Conservation (phyloP, 352 stramenopile genomes). For the Blastocystis sp. region DNA sequence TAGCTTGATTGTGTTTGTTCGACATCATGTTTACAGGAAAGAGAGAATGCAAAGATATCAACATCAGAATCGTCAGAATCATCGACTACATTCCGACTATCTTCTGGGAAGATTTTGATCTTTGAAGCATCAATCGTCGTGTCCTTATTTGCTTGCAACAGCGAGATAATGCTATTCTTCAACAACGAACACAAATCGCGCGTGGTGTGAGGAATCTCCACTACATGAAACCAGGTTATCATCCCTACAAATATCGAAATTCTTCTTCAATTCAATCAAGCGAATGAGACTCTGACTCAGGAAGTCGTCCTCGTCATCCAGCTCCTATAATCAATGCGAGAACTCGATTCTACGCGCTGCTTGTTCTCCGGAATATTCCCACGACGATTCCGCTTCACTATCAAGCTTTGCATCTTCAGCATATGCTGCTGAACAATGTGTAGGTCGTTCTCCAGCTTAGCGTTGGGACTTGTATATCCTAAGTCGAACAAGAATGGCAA, state of each 20-base stretch:
- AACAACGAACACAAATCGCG: slow-evolving; percentile 23
- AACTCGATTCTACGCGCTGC: background rate
- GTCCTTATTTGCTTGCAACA: slow-evolving; percentile 32
- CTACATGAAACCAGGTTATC: background rate
- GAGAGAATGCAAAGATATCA: slow-evolving; percentile 1
- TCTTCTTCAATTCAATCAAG: slow-evolving; percentile 4
- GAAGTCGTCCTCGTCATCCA: slow-evolving; percentile 59
- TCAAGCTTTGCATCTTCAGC: slow-evolving; percentile 51
- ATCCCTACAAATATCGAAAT: slow-evolving; percentile 10
- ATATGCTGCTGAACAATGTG: slow-evolving; percentile 59
- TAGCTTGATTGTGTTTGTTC: background rate
- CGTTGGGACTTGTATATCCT: slow-evolving; percentile 59
- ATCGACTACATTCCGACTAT: background rate
- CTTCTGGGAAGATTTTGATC: slow-evolving; percentile 32
- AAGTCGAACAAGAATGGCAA: background rate
- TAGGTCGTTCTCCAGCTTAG: slow-evolving; percentile 58
- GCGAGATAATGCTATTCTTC: slow-evolving; percentile 26
- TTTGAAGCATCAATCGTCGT: slow-evolving; percentile 6
- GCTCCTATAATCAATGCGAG: background rate
- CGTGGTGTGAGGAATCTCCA: slow-evolving; percentile 25
- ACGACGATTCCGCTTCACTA: slow-evolving; percentile 48
- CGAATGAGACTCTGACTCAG: slow-evolving; percentile 54
- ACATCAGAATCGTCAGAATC: background rate
- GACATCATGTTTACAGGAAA: background rate
- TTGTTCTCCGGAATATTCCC: slow-evolving; percentile 57